phyloP scores from a whole-genome alignment of 106 monocot species.

The Dactylorhiza incarnata region DNA sequence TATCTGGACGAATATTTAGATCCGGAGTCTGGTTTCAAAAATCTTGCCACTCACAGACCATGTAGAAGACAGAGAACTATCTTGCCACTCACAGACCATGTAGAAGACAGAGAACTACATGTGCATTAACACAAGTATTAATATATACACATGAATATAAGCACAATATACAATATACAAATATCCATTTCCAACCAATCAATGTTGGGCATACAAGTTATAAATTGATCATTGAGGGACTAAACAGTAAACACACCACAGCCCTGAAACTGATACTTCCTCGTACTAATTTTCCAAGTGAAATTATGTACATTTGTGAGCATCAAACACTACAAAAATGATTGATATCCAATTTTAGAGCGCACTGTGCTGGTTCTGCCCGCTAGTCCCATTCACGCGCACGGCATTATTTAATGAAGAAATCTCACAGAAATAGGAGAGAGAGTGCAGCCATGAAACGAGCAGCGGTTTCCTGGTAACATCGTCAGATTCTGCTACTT shows the following conservation, averaged over 20 bases:
- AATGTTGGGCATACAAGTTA: not conserved
- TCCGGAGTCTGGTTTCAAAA: too few relatives aligned
- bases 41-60: too few relatives aligned
- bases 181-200: too few relatives aligned
- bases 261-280: not conserved
- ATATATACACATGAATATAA: too few relatives aligned
- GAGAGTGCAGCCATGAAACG: slow-evolving; percentile 94
- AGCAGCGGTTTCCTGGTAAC: slow-evolving; percentile 79
- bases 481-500: slow-evolving; percentile 92
- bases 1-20: too few relatives aligned
- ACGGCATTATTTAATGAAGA: not conserved
- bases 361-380: not conserved
- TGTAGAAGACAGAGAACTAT: too few relatives aligned
- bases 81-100: too few relatives aligned
- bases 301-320: not conserved
- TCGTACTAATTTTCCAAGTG: not conserved
- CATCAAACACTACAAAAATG: not conserved
- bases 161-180: too few relatives aligned
- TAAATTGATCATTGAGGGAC: not conserved
- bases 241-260: not conserved
- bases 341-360: not conserved
- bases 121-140: too few relatives aligned
- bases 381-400: not conserved
- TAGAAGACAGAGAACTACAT: too few relatives aligned
- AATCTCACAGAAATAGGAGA: slow-evolving; percentile 60